phyloP scores from a whole-genome alignment of 2,329 filamentous ascomycete genomes.

The Cladosporium sp. region DNA sequence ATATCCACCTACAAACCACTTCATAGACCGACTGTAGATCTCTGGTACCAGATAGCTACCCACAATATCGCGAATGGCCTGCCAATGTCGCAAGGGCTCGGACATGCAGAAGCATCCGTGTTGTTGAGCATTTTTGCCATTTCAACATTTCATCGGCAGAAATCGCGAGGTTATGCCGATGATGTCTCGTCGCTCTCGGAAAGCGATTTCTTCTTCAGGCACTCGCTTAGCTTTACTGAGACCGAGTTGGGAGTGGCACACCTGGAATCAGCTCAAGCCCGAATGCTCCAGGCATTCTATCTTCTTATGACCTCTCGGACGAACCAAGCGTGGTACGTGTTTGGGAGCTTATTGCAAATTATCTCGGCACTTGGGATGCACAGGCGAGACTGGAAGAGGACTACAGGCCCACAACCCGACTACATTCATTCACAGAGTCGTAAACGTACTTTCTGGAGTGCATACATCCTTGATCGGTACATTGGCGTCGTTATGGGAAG shows the following conservation, averaged over 20 bases:
- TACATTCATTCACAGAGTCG: slow-evolving; percentile 50
- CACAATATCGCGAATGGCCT: slow-evolving; percentile 28
- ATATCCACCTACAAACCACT: slow-evolving; percentile 58
- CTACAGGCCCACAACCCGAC: slow-evolving; percentile 26
- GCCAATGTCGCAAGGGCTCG: slow-evolving; percentile 28
- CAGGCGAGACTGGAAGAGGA: slow-evolving; percentile 8
- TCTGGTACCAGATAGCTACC: slow-evolving; percentile 34
- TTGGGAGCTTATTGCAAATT: slow-evolving; percentile 24
- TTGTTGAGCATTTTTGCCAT: slow-evolving; percentile 14
- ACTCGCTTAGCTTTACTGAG: slow-evolving; percentile 8
- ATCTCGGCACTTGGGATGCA: slow-evolving; percentile 20
- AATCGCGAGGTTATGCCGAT: slow-evolving; percentile 43
- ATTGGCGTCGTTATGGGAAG: slow-evolving; percentile 60
- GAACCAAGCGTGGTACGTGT: slow-evolving; percentile 33
- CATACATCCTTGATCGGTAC: slow-evolving; percentile 61
- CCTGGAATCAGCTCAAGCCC: slow-evolving; percentile 16
- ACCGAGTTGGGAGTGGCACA: slow-evolving; percentile 14
- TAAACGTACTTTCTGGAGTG: slow-evolving; percentile 59
- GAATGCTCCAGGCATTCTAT: slow-evolving; percentile 19
- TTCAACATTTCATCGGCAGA: slow-evolving; percentile 12
- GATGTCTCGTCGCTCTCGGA: slow-evolving; percentile 17
- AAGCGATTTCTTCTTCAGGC: slow-evolving; percentile 9
- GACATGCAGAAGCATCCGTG: slow-evolving; percentile 37
- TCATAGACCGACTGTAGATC: slow-evolving; percentile 50
- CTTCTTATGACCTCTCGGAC: slow-evolving; percentile 15